Conservation (phyloP, 345 rosid species). For the Erucastrum elatum region DNA sequence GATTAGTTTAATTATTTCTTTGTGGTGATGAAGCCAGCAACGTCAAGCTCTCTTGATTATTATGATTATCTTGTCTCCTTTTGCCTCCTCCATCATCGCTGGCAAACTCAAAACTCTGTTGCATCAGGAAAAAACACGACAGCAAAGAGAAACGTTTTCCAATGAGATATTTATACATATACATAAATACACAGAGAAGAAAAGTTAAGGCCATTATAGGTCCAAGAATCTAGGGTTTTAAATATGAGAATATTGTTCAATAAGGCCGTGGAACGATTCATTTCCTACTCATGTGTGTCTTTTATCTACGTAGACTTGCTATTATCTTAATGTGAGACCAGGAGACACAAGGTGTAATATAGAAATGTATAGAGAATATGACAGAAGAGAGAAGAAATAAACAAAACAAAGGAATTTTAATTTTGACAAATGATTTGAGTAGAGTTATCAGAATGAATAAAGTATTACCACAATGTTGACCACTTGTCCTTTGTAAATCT, state of each 20-base stretch:
- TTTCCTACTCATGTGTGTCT: slow-evolving; percentile 30
- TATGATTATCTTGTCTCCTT: slow-evolving; percentile 35
- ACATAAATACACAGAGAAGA: slow-evolving; percentile 1
- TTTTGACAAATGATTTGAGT: slow-evolving; percentile 21
- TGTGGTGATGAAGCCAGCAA: slow-evolving; percentile 33
- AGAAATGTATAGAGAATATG: slow-evolving; percentile 17
- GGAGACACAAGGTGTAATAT: slow-evolving; percentile 30
- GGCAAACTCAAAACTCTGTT: slow-evolving; percentile 35
- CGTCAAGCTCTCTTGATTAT: slow-evolving; percentile 31
- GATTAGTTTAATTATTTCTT: slow-evolving; percentile 11
- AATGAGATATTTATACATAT: slow-evolving; percentile 8
- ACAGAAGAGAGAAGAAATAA: slow-evolving; percentile 17
- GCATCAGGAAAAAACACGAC: slow-evolving; percentile 23
- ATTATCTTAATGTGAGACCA: slow-evolving; percentile 29
- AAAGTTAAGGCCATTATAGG: slow-evolving; percentile 11
- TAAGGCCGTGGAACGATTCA: slow-evolving; percentile 34
- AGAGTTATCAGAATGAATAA: slow-evolving; percentile 19
- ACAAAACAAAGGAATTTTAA: neutral
- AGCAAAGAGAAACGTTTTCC: slow-evolving; percentile 26
- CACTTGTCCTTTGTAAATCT: slow-evolving; percentile 39
- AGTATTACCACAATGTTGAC: slow-evolving; percentile 31
- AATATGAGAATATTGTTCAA: slow-evolving; percentile 32
- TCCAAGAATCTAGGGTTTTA: slow-evolving; percentile 38
- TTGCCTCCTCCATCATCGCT: slow-evolving; percentile 21
- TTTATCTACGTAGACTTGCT: slow-evolving; percentile 6